Percentiles rank a stretch among this genome's conserved stretches.
phyloP scores from a whole-genome alignment of 2,329 filamentous ascomycete species.

The Pseudocercospora eumusae region DNA sequence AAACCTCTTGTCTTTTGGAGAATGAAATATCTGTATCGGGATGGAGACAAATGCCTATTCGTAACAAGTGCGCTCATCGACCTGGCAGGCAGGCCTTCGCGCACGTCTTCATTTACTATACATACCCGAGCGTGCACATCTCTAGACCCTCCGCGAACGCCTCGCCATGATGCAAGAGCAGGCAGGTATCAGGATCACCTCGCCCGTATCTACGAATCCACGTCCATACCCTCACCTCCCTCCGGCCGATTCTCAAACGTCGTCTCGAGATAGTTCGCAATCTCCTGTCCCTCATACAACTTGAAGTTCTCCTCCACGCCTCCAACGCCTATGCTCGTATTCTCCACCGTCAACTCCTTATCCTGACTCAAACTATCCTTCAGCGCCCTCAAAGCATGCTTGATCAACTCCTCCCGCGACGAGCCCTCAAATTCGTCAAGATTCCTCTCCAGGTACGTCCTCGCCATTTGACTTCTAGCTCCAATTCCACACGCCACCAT shows the following conservation, averaged over 20 bases:
- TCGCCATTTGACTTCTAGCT: conserved; percentile 92
- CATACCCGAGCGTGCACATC: conserved; percentile 2
- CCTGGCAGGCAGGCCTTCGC: neutral
- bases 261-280: conserved; percentile 82
- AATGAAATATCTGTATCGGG: no score
- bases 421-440: conserved; percentile 77
- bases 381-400: conserved; percentile 84
- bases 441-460: conserved; percentile 94
- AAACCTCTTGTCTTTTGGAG: no score
- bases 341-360: conserved; percentile 95
- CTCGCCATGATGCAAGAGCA: conserved; percentile 20
- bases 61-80: neutral
- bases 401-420: conserved; percentile 80
- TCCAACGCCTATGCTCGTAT: conserved; percentile 87
- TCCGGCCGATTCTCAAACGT: conserved; percentile 51
- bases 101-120: conserved; percentile 20
- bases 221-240: conserved; percentile 38
- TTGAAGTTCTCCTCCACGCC: conserved; percentile 88
- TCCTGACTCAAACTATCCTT: conserved; percentile 97
- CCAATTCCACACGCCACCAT: conserved; percentile 97
- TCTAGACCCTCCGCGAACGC: conserved; percentile 15
- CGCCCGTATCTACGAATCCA: conserved; percentile 23
- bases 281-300: conserved; percentile 84
- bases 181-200: neutral
- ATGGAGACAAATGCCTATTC: neutral